phyloP scores from a whole-genome alignment of 306 rosid species.

The Luffa aegyptiaca region DNA sequence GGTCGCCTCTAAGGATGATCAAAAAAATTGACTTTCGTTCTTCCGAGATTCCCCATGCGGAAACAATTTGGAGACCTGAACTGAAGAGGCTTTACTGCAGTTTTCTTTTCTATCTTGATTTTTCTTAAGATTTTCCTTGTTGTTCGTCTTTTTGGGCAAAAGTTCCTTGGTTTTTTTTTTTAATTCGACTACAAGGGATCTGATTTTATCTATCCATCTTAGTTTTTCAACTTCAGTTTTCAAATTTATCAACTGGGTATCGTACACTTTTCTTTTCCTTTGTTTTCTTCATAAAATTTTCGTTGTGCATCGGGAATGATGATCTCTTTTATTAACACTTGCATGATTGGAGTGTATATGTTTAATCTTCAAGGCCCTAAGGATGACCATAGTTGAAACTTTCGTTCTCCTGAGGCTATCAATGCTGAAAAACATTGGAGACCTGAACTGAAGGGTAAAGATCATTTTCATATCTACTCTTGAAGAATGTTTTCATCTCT shows the following conservation, averaged over 20 bases:
- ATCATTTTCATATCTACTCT: neutral
- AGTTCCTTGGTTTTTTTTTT: too few relatives aligned
- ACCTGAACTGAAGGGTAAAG: slow-evolving; percentile 11
- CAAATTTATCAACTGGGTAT: neutral
- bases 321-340: neutral
- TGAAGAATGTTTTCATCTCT: neutral
- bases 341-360: neutral
- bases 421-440: slow-evolving; percentile 10
- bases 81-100: slow-evolving; percentile 48
- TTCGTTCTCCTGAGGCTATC: slow-evolving; percentile 7
- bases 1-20: slow-evolving; percentile 31
- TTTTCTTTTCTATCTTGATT: neutral
- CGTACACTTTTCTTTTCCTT: neutral
- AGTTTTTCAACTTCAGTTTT: neutral
- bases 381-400: neutral
- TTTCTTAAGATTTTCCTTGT: neutral
- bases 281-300: neutral
- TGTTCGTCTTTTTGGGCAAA: neutral
- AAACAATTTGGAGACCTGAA: slow-evolving; percentile 71
- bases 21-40: slow-evolving; percentile 32
- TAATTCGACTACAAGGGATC: too few relatives aligned
- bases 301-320: neutral
- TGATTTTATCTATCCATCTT: too few relatives aligned
- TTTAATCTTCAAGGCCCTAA: neutral
- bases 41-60: slow-evolving; percentile 47